A percentile compares a stretch with the other conserved stretches of the same genome.
These are phyloP conservation scores for Lactarius sanguifluus DNA, from an alignment of 768 basidiomycete genomes.

Conservation along the genomic window DNA sequence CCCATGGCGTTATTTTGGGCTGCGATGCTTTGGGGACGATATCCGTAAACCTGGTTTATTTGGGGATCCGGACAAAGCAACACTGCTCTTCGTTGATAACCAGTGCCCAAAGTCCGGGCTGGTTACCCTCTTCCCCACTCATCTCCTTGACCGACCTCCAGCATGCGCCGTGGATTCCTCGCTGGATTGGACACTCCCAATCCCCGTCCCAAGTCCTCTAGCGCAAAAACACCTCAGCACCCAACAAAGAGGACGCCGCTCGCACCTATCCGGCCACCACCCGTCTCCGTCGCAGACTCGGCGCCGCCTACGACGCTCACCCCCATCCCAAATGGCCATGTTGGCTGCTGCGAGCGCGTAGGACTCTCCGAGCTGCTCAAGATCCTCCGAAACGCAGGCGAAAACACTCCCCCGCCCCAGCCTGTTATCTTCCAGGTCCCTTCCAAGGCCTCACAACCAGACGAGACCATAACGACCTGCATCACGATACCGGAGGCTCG, in stretches of 20 bases:
- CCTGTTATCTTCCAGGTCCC: slow-evolving; percentile 15
- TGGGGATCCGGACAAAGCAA: slow-evolving; percentile 6
- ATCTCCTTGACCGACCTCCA: background rate
- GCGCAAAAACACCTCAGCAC: background rate
- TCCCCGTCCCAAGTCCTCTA: background rate
- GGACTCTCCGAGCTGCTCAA: slow-evolving; percentile 19
- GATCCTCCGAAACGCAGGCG: slow-evolving; percentile 14
- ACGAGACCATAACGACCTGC: slow-evolving; percentile 16
- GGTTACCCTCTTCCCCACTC: background rate
- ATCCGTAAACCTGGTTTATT: slow-evolving; percentile 1
- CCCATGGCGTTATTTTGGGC: background rate
- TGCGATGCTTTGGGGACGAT: slow-evolving; percentile 1
- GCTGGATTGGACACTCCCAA: background rate
- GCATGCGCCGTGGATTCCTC: slow-evolving; percentile 21
- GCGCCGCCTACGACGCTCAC: background rate
- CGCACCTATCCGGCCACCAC: background rate
- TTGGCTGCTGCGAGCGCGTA: slow-evolving; percentile 22
- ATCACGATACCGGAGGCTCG: slow-evolving; percentile 17
- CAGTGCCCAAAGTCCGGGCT: slow-evolving; percentile 19
- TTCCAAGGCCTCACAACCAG: background rate
- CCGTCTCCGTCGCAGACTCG: background rate
- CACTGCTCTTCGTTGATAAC: slow-evolving; percentile 4
- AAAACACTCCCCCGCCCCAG: slow-evolving; percentile 3
- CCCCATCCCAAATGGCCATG: slow-evolving; percentile 16
- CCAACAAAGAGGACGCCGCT: background rate